Percentiles rank a stretch among this genome's conserved stretches.
phyloP scores from a whole-genome alignment of 1,139 yeast genomes.

The Debaryomyces sp. region DNA sequence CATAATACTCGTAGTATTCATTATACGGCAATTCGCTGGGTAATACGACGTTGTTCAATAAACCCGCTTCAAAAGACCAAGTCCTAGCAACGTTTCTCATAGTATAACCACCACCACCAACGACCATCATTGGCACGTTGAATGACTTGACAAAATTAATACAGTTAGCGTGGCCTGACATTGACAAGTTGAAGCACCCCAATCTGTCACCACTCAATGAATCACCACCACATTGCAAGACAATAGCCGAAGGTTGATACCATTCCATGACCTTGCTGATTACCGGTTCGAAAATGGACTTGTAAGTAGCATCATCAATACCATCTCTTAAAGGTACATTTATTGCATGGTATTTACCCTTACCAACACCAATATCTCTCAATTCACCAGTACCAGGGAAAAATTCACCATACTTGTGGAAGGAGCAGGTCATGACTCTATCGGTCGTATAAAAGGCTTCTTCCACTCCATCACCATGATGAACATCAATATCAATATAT shows the following conservation, averaged over 20 bases:
- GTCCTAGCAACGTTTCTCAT: constrained; percentile 96
- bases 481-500: constrained; percentile 94
- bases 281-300: constrained; percentile 85
- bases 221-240: constrained; percentile 92
- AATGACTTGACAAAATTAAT: constrained; percentile 86
- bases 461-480: constrained; percentile 98
- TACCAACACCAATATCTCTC: constrained; percentile 86
- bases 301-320: constrained; percentile 85
- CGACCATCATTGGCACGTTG: constrained; percentile 84
- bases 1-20: constrained; percentile 95
- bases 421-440: constrained; percentile 95
- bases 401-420: constrained; percentile 95
- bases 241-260: constrained; percentile 93
- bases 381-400: constrained; percentile 96
- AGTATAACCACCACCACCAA: constrained; percentile 98
- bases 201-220: constrained; percentile 88
- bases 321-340: constrained; percentile 93
- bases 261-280: constrained; percentile 82
- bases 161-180: constrained; percentile 95
- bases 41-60: constrained; percentile 75
- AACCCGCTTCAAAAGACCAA: constrained; percentile 94
- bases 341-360: constrained; percentile 84
- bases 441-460: constrained; percentile 97
- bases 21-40: constrained; percentile 90
- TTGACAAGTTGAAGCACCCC: constrained; percentile 90